Conservation (phyloP, 345 rosid genomes). For the Microthlaspi erraticum region DNA sequence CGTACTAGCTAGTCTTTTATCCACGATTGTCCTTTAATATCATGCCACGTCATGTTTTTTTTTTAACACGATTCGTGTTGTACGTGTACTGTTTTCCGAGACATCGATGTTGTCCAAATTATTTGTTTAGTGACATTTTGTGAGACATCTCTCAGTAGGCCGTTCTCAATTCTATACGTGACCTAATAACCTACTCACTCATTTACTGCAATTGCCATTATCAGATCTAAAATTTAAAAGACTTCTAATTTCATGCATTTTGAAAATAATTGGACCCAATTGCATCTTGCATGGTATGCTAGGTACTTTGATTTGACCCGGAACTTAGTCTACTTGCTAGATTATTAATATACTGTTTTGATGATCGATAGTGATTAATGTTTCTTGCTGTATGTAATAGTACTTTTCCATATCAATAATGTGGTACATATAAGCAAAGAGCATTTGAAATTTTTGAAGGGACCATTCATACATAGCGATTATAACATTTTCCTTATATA, state of each 20-base stretch:
- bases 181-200: neutral
- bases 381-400: neutral
- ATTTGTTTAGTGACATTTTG: conserved; percentile 5
- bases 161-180: conserved; percentile 8
- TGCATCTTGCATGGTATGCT: conserved; percentile 7
- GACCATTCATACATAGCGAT: conserved; percentile 2
- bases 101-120: conserved; percentile 14
- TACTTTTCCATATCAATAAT: neutral
- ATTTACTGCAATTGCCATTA: conserved; percentile 15
- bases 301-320: conserved; percentile 19
- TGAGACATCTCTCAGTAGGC: conserved; percentile 17
- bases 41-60: conserved; percentile 19
- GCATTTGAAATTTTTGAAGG: neutral
- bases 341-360: neutral
- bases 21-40: conserved; percentile 28
- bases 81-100: conserved; percentile 26
- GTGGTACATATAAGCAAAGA: conserved; percentile 1
- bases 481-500: neutral
- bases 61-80: neutral
- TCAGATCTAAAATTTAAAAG: neutral
- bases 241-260: neutral
- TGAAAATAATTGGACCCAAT: conserved; percentile 7
- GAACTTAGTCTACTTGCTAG: conserved; percentile 25
- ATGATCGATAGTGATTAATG: neutral
- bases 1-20: neutral